Base-by-base conservation (phyloP, 148 eudicot species). In the Agrostemma githago region DNA sequence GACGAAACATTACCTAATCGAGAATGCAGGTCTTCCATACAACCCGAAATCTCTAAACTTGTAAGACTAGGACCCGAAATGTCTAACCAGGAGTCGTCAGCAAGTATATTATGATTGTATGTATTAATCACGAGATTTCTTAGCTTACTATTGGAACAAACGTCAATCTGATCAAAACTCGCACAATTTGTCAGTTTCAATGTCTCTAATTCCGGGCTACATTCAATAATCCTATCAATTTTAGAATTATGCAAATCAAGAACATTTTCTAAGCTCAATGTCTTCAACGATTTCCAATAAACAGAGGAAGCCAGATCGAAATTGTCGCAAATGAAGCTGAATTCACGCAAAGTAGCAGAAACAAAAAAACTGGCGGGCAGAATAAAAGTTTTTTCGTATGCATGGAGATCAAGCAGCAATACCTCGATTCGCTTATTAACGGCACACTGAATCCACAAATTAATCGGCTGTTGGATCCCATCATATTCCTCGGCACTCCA, bases 391-490 rank as follows among this genome's bases (percentile, higher is more conserved):
- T 8, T 3, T 39, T 0, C 3, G 5, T 3, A 20, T 8, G 0
- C 0, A 37, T 3, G 0, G 42, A 46, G 10, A 5, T 76, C 43
- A 15, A 76, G 6, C 39, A 15, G 53, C 16, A 76, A 67, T 21
- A 68, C 72, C 58, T 76, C 67, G 5, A 76, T 58, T 58, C 9
- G 59, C 67, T 68, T 76, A 43, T 26, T 14, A 5, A 60, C 67
- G 3, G 73, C 78, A 43, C 67, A 65, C 26, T 44, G 73, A 14
- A 76, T 37, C 78, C 78, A 76, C 43, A 68, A 53, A 40, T 44
- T 68, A 15, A 68, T 19, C 3, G 72, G 38, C 37, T 15, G 57
- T 3, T 44, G 0, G 20, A 8, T 2, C 5, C 11, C 16, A 20
- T 68, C 1, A 1, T 2, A 26, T 26, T 26, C 34, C 0, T 8